These are phyloP conservation scores for Fraxinus angustifolia DNA, from an alignment of 305 asterid genomes.

Conservation along the genomic window DNA sequence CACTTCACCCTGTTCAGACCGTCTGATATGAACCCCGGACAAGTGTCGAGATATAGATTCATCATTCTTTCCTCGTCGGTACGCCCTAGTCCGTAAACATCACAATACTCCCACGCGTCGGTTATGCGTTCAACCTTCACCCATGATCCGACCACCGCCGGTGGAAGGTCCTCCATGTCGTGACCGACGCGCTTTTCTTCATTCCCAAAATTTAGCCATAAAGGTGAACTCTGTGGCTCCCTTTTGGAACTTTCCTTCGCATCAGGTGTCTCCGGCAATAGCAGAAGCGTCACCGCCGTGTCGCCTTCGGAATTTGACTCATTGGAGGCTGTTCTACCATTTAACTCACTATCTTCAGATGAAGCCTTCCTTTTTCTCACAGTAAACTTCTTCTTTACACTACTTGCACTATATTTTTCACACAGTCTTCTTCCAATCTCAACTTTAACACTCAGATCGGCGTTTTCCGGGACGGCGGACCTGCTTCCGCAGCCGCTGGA, in stretches of 20 bases:
- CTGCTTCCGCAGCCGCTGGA: slow-evolving; percentile 25
- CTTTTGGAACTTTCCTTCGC: slow-evolving; percentile 18
- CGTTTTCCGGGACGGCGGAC: slow-evolving; percentile 24
- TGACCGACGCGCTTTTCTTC: slow-evolving; percentile 9
- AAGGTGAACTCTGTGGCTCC: slow-evolving; percentile 17
- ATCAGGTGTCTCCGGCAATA: slow-evolving; percentile 52
- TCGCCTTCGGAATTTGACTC: slow-evolving; percentile 36
- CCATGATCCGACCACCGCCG: slow-evolving; percentile 28
- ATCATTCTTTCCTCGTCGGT: slow-evolving; percentile 44
- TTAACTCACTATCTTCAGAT: slow-evolving; percentile 26
- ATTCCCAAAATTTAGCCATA: slow-evolving; percentile 37
- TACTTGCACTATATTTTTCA: slow-evolving; percentile 10
- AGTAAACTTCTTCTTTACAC: slow-evolving; percentile 1
- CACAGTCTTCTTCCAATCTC: slow-evolving; percentile 33
- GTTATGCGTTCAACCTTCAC: slow-evolving; percentile 43
- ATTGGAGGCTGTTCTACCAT: slow-evolving; percentile 10
- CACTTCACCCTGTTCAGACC: slow-evolving; percentile 42
- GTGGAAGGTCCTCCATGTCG: background rate
- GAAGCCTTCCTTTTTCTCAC: slow-evolving; percentile 27
- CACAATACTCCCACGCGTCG: slow-evolving; percentile 27
- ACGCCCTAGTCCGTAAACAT: slow-evolving; percentile 31
- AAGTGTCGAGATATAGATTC: slow-evolving; percentile 41
- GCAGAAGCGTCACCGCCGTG: slow-evolving; percentile 36
- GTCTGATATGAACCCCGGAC: slow-evolving; percentile 61
- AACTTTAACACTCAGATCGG: background rate